A percentile compares a stretch with the other conserved stretches of the same genome.
phyloP scores from a whole-genome alignment of 164 flowering plant species.

The Aristolochia californica region DNA sequence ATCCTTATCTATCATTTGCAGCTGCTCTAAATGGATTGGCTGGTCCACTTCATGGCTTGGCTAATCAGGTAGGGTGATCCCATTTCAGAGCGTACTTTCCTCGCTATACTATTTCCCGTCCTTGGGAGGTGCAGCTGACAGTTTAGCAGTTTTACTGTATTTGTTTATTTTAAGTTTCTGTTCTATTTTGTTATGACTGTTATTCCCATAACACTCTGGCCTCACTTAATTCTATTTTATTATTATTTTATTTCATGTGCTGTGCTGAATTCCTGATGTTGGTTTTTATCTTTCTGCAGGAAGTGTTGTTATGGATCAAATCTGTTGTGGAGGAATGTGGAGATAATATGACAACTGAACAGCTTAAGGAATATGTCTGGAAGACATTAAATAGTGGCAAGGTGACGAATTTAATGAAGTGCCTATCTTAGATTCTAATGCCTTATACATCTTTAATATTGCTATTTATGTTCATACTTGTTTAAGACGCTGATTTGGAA shows the following conservation, averaged over 20 bases:
- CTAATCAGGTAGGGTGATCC: slow-evolving; percentile 66
- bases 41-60: slow-evolving; percentile 99
- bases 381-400: slow-evolving; percentile 93
- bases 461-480: too few species aligned
- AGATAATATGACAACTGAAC: slow-evolving; percentile 65
- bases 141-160: neutral
- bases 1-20: slow-evolving; percentile 96
- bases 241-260: too few species aligned
- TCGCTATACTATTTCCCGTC: neutral
- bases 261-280: neutral
- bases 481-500: too few species aligned
- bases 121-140: neutral
- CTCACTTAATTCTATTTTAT: too few species aligned
- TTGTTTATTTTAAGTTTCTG: neutral
- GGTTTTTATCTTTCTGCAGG: slow-evolving; percentile 34
- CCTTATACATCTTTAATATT: too few species aligned
- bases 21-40: slow-evolving; percentile 98
- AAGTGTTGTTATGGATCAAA: slow-evolving; percentile 91
- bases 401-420: slow-evolving; percentile 34
- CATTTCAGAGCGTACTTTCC: neutral
- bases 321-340: slow-evolving; percentile 88
- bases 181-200: neutral
- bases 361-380: slow-evolving; percentile 83
- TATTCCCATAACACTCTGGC: too few species aligned
- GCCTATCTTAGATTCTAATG: too few species aligned